A percentile compares a stretch with the other conserved stretches of the same genome.
Conservation (phyloP, 257 asterid genomes). For the Nicotiana attenuata region DNA sequence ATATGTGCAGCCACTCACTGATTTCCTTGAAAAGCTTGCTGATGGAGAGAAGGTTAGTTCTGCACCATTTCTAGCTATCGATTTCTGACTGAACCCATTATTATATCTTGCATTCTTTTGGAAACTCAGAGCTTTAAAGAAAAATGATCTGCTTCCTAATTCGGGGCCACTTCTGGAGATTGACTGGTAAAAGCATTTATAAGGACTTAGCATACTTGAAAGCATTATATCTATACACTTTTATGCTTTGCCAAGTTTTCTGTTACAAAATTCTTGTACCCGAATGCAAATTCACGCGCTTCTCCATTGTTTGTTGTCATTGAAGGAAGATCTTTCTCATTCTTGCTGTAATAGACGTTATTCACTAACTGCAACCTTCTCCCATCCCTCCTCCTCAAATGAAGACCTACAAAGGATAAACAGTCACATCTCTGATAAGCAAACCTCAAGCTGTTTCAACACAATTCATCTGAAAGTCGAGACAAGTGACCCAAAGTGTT, state of each 20-base stretch:
- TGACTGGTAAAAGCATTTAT: not conserved
- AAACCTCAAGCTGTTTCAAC: constrained; percentile 1
- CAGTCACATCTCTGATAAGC: not conserved
- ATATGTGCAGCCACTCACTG: constrained; percentile 81
- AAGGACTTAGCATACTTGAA: not conserved
- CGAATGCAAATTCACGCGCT: not conserved
- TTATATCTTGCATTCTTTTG: not conserved
- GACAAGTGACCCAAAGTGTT: not conserved
- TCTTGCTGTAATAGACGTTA: not conserved
- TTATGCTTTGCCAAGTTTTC: not conserved
- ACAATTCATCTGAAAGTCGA: not conserved
- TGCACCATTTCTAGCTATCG: constrained; percentile 3
- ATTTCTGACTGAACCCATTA: not conserved
- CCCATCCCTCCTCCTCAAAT: not conserved
- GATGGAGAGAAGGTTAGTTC: constrained; percentile 76
- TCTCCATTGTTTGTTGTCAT: not conserved
- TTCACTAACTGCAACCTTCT: not conserved
- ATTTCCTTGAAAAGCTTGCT: constrained; percentile 58
- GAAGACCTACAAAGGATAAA: not conserved
- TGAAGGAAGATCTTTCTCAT: not conserved
- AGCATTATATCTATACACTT: not conserved
- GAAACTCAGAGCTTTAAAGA: not conserved
- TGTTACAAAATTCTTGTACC: not conserved
- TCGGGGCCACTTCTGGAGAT: not conserved
- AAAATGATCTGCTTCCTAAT: not conserved